A percentile compares a stretch with the other conserved stretches of the same genome.
phyloP scores from a whole-genome alignment of 768 basidiomycete genomes.

The Serpula lacrymans region DNA sequence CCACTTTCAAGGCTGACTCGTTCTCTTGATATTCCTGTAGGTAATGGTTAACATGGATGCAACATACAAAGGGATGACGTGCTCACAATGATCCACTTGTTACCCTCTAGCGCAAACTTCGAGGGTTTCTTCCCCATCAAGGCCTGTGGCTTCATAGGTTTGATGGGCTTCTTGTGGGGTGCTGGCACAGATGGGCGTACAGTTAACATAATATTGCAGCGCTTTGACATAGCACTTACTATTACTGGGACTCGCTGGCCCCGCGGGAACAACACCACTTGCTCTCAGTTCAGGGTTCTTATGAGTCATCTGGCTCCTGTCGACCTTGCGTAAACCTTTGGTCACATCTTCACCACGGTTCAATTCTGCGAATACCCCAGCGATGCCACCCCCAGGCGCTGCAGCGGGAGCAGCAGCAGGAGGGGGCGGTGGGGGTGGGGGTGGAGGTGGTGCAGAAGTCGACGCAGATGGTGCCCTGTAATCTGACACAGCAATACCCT shows the following conservation, averaged over 20 bases:
- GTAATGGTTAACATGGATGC: not conserved
- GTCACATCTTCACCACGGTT: slow-evolving; percentile 91
- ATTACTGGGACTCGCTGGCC: slow-evolving; percentile 32
- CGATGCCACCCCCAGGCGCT: slow-evolving; percentile 48
- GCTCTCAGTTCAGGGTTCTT: slow-evolving; percentile 89
- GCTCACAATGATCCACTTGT: slow-evolving; percentile 88
- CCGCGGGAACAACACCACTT: slow-evolving; percentile 46
- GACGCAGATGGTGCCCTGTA: slow-evolving; percentile 42
- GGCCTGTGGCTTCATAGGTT: slow-evolving; percentile 81
- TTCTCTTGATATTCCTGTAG: slow-evolving; percentile 89
- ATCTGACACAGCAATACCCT: slow-evolving; percentile 59
- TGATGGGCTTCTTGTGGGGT: slow-evolving; percentile 63
- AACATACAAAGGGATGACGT: not conserved
- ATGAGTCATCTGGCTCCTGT: slow-evolving; percentile 97
- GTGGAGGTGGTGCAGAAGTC: slow-evolving; percentile 42
- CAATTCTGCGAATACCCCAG: slow-evolving; percentile 86
- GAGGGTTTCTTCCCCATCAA: slow-evolving; percentile 88
- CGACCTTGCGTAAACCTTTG: slow-evolving; percentile 88
- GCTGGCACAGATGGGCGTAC: not conserved
- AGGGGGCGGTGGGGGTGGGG: slow-evolving; percentile 41
- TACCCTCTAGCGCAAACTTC: slow-evolving; percentile 87
- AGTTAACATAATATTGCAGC: too few relatives aligned
- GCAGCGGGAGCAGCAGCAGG: slow-evolving; percentile 28
- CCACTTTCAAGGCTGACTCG: slow-evolving; percentile 66
- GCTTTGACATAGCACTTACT: slow-evolving; percentile 19